phyloP scores from a whole-genome alignment of 345 rosid species.

The Syzygium jambos region DNA sequence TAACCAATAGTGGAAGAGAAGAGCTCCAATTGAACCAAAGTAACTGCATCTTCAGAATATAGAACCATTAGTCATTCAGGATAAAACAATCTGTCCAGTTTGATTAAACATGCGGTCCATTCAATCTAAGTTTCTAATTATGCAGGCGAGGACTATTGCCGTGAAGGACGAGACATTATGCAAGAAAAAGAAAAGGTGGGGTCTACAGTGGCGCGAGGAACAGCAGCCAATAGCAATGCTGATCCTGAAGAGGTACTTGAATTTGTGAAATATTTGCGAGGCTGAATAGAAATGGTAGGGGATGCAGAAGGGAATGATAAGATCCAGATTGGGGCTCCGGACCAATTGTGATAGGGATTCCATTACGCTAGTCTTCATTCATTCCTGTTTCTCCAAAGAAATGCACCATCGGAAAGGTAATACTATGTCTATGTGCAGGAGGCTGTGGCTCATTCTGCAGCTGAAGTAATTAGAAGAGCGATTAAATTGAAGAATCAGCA shows the following conservation, averaged over 20 bases:
- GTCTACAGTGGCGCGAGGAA: neutral
- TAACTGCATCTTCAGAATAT: neutral
- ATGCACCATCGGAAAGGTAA: too few species aligned
- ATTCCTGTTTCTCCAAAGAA: neutral
- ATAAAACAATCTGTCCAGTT: neutral
- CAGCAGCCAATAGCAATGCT: neutral
- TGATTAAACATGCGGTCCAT: neutral
- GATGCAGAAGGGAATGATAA: neutral
- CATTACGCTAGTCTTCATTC: neutral
- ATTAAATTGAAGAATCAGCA: neutral
- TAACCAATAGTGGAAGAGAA: neutral
- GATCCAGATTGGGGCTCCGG: neutral
- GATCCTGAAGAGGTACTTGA: neutral
- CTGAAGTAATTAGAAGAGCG: neutral
- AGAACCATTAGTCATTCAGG: neutral
- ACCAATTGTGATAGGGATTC: neutral
- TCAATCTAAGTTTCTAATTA: neutral
- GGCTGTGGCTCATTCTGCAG: neutral
- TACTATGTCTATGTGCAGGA: neutral
- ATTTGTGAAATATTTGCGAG: neutral
- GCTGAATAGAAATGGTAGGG: neutral
- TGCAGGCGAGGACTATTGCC: neutral
- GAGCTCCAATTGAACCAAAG: neutral
- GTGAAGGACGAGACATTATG: neutral
- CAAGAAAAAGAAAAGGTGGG: neutral